Base-by-base conservation (phyloP, 2,329 filamentous ascomycete genomes). In the Penicillium hesseltinei region DNA sequence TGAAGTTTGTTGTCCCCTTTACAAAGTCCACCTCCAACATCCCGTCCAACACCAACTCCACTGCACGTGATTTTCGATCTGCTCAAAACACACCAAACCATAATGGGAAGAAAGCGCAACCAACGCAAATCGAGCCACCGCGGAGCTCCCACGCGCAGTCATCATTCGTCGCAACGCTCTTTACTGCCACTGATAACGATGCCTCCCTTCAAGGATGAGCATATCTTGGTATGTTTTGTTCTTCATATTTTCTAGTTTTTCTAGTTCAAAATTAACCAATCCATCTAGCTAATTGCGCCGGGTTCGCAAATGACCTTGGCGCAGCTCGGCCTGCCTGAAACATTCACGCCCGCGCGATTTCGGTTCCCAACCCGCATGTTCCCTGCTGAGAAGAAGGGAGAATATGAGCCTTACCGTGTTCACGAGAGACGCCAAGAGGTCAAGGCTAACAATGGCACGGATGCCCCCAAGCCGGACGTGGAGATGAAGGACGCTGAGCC, bases 361-460 rank as follows among this genome's bases (percentile, higher is more conserved):
- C 90, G 92, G 65, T 84, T 97, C 65, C 87, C 90, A 33, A 97
- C 93, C 75, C 89, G 94, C 79, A 96, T 99, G 92, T 99, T 97
- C 68, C 82, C 83, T 2, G 86, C 82, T 52, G 86, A 87, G 65
- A 92, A 95, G 70, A 82, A 84, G 53, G 90, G 91, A 57, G 87
- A 89, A 71, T 92, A 86, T 71, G 89, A 93, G 69, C 92, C 93
- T 2, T 89, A 91, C 68, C 88, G 90, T 69, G 89, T 94, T 27
- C 89, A 87, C 53, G 77, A 87, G 60, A 72, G 71, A 55, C 65
- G 67, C 38, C 68, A 71, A 9, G 62, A 69, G 49, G 66, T 66
- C 50, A 68, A 72, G 55, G 27, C 54, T 25, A 64, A 53, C 54
- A 73, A 72, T 63, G 67, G 62, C 51, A 54, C 63, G 19, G 60